Conservation (phyloP, 257 asterid species). For the Scutellaria minor region DNA sequence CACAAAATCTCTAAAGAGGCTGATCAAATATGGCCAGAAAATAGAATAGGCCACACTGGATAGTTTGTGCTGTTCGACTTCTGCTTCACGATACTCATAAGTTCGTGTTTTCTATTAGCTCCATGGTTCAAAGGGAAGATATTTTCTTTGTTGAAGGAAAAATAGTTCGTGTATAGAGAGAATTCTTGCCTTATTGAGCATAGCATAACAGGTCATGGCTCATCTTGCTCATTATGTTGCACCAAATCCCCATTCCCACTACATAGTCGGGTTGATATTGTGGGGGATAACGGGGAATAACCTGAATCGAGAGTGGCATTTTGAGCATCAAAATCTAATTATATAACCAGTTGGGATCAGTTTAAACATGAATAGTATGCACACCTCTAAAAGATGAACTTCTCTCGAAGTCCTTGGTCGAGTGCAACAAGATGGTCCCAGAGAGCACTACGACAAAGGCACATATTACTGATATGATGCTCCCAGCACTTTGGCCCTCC, state of each 20-base stretch:
- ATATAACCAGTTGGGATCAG: neutral
- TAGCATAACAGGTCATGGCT: constrained; percentile 38
- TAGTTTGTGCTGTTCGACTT: no score
- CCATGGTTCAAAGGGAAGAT: neutral
- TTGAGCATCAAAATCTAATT: constrained; percentile 14
- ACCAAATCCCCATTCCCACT: constrained; percentile 53
- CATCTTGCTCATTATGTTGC: constrained; percentile 52
- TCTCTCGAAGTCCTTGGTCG: constrained; percentile 71
- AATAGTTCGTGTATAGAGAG: constrained; percentile 21
- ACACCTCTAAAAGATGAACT: constrained; percentile 72
- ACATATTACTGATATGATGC: constrained; percentile 70
- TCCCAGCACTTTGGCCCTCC: constrained; percentile 78
- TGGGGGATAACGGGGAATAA: constrained; percentile 69
- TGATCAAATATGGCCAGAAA: constrained; percentile 1
- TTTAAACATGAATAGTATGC: constrained; percentile 10
- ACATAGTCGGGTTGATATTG: constrained; percentile 60
- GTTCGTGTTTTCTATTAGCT: no score
- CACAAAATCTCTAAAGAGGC: constrained; percentile 9
- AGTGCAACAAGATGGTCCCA: constrained; percentile 76
- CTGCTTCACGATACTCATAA: no score
- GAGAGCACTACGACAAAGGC: constrained; percentile 79
- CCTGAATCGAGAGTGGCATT: constrained; percentile 41
- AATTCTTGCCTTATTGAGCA: constrained; percentile 41
- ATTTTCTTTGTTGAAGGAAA: neutral
- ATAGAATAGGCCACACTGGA: constrained; percentile 14